Evolutionary conservation across 345 rosid species (phyloP), one percentile per base, ranked within the genome.

Genomic region (Fremontodendron californicum): DNA sequence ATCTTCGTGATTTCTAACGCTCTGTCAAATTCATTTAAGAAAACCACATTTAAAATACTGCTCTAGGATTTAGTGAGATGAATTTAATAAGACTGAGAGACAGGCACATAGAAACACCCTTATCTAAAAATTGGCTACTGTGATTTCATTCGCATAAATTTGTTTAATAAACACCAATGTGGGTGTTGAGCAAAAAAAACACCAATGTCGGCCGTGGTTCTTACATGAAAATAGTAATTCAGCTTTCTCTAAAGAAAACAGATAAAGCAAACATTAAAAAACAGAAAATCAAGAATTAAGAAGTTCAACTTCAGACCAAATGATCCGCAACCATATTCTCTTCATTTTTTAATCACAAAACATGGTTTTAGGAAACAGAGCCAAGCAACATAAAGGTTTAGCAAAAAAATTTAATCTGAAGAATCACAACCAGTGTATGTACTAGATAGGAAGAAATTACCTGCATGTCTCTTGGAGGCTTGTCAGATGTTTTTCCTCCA

Each of bases 401-500:
- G 35, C 18, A 52, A 54, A 35, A 21, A 19, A 0, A 0, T 35
- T 35, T 35, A 5, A 18, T 37, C n/a, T 54, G 49, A 73, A 35
- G 3, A 61, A 51, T 27, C 19, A 1, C 21, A 68, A 45, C 8
- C 60, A 46, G 31, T 11, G 4, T 25, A 19, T 45, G 29, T n/a
- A 29, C 67, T 61, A 31, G 45, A 46, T 40, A 75, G 11, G 60
- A 73, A 43, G 74, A 81, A 73, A 69, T 13, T 85, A 84, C 98
- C 98, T 91, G 97, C 55, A 78, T 64, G 82, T 93, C 94, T 81
- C 85, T 86, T 4, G 90, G 90, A 83, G 90, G 98, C 87, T 89
- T 90, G 80, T 93, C 92, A 27, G 88, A 76, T 73, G 64, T 80
- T 80, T 81, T 81, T 78, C 84, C 92, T 70, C 96, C 93, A 54